These are phyloP conservation scores for Chaetomium cochliodes DNA, from an alignment of 495 filamentous ascomycete genomes.

Conservation along the genomic window DNA sequence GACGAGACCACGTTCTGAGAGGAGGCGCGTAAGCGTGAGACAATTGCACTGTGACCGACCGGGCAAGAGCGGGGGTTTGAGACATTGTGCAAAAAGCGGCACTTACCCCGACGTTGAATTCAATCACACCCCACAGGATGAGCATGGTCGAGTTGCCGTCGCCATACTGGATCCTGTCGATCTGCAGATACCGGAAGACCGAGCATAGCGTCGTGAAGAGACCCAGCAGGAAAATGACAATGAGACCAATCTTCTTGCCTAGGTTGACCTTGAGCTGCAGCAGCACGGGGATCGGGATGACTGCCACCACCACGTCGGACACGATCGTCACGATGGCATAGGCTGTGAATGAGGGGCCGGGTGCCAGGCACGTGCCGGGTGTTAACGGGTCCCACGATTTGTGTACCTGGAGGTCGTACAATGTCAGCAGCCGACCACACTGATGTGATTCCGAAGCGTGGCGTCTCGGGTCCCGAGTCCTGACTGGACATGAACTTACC, in stretches of 20 bases:
- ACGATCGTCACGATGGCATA: slow-evolving; percentile 55
- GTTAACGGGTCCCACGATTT: slow-evolving; percentile 48
- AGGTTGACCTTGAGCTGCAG: slow-evolving; percentile 50
- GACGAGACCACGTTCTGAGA: slow-evolving; percentile 50
- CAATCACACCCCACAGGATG: slow-evolving; percentile 58
- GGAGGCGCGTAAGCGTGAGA: neutral
- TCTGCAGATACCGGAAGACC: slow-evolving; percentile 54
- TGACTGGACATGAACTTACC: too few species aligned
- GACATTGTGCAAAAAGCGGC: slow-evolving; percentile 8
- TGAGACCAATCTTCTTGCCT: slow-evolving; percentile 53
- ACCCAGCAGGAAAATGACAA: slow-evolving; percentile 56
- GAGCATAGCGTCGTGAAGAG: slow-evolving; percentile 60
- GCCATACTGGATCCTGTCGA: slow-evolving; percentile 49
- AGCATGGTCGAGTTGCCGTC: slow-evolving; percentile 60
- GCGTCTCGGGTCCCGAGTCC: slow-evolving; percentile 1
- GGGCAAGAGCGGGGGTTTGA: slow-evolving; percentile 1
- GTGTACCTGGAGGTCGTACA: slow-evolving; percentile 36
- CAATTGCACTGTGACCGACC: neutral
- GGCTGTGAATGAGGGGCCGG: slow-evolving; percentile 53
- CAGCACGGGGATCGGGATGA: slow-evolving; percentile 56
- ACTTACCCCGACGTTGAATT: slow-evolving; percentile 54
- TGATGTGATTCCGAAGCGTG: neutral
- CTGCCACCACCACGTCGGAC: slow-evolving; percentile 53
- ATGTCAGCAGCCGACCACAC: neutral
- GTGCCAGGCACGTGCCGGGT: slow-evolving; percentile 49